Conservation (phyloP, 2,329 filamentous ascomycete genomes). For the Pestalotiopsis sp. region DNA sequence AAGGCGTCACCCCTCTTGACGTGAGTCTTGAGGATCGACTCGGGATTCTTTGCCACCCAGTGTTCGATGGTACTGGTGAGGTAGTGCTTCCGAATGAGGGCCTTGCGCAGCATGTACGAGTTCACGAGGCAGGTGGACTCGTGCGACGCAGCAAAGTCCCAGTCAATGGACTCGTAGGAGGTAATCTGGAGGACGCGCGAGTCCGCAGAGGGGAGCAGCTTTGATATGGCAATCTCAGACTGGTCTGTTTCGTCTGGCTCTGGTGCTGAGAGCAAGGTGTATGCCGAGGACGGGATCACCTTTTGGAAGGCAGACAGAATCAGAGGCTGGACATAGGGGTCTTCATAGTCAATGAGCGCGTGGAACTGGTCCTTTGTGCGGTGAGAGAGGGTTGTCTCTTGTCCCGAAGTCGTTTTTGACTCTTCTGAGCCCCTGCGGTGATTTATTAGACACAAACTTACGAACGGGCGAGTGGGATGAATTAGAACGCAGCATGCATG, state of each 20-base stretch:
- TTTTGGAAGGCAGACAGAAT: constrained; percentile 72
- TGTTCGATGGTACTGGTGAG: constrained; percentile 80
- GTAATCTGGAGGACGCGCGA: constrained; percentile 73
- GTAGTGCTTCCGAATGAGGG: constrained; percentile 94
- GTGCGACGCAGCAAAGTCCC: constrained; percentile 69
- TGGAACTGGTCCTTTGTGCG: constrained; percentile 51
- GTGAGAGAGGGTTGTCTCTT: constrained; percentile 18
- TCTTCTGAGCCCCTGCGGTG: constrained; percentile 14
- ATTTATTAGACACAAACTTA: constrained; percentile 17
- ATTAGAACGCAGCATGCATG: constrained; percentile 1
- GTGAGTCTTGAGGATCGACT: constrained; percentile 67
- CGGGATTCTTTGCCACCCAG: constrained; percentile 83
- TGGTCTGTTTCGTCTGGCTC: constrained; percentile 14
- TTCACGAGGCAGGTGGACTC: constrained; percentile 71
- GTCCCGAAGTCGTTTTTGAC: constrained; percentile 16
- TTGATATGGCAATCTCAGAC: constrained; percentile 36
- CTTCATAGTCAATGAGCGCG: constrained; percentile 81
- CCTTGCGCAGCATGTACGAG: constrained; percentile 94
- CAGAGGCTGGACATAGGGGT: constrained; percentile 85
- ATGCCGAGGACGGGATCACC: constrained; percentile 55
- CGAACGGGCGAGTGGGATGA: neutral
- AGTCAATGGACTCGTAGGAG: constrained; percentile 86
- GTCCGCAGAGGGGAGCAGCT: constrained; percentile 35
- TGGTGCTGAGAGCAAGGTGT: constrained; percentile 55
- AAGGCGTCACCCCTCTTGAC: constrained; percentile 82